phyloP scores from a whole-genome alignment of 805 yeast genomes.

The Spencermartinsiella europaea region DNA sequence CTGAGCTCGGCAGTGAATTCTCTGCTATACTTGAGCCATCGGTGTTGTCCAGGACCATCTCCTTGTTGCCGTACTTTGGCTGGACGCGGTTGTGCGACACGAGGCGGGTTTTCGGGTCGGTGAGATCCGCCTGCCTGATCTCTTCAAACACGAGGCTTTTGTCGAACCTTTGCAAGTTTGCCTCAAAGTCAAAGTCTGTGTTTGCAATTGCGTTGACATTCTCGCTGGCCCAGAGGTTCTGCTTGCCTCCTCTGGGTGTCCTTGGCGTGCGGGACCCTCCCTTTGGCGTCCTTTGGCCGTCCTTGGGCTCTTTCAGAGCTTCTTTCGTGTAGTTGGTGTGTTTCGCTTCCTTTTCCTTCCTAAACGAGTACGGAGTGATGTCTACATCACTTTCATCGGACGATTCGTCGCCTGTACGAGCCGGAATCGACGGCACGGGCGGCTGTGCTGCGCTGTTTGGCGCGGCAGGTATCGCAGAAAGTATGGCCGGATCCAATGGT shows the following conservation, averaged over 20 bases:
- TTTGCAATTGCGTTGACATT: slow-evolving; percentile 39
- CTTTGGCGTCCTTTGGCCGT: slow-evolving; percentile 24
- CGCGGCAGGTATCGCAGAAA: slow-evolving; percentile 8
- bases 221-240: slow-evolving; percentile 22
- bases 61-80: slow-evolving; percentile 59
- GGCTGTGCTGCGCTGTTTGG: neutral
- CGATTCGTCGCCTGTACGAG: neutral
- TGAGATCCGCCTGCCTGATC: slow-evolving; percentile 57
- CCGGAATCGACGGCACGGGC: neutral
- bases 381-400: slow-evolving; percentile 12
- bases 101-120: slow-evolving; percentile 55
- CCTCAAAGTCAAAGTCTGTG: slow-evolving; percentile 82
- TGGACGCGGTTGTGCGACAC: slow-evolving; percentile 59
- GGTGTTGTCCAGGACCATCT: slow-evolving; percentile 58
- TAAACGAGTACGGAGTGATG: slow-evolving; percentile 11
- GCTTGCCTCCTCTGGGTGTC: slow-evolving; percentile 34
- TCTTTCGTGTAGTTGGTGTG: neutral
- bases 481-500: slow-evolving; percentile 13
- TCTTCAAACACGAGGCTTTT: slow-evolving; percentile 75
- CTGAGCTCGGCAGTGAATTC: neutral
- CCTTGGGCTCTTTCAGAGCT: slow-evolving; percentile 1
- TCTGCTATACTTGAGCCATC: slow-evolving; percentile 13
- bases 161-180: slow-evolving; percentile 76
- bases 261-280: slow-evolving; percentile 51
- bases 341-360: slow-evolving; percentile 3